Conservation (phyloP, 2,329 filamentous ascomycete species). For the Penicillium brevicompactum region DNA sequence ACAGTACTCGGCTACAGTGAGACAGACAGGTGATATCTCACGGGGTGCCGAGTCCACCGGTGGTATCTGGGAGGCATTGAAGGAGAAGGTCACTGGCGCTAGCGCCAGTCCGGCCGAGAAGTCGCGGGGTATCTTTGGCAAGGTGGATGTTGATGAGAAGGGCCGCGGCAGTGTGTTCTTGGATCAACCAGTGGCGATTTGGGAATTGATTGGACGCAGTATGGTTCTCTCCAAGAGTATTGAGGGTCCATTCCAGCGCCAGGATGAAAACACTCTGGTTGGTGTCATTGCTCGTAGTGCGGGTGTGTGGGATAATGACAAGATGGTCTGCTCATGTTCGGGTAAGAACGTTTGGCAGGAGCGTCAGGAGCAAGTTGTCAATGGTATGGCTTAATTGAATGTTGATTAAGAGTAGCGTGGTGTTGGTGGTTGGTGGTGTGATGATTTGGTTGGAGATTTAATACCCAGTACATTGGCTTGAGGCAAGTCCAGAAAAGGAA, state of each 20-base stretch:
- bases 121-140: slow-evolving; percentile 69
- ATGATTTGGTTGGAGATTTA: background rate
- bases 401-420: background rate
- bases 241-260: slow-evolving; percentile 62
- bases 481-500: background rate
- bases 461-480: background rate
- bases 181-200: slow-evolving; percentile 80
- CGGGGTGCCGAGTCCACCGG: slow-evolving; percentile 81
- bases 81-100: slow-evolving; percentile 43
- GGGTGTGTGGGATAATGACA: slow-evolving; percentile 98
- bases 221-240: slow-evolving; percentile 78
- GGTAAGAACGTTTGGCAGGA: slow-evolving; percentile 99
- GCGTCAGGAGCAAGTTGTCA: slow-evolving; percentile 81
- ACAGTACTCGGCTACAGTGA: slow-evolving; percentile 79
- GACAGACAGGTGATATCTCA: slow-evolving; percentile 84
- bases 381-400: slow-evolving; percentile 77
- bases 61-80: slow-evolving; percentile 70
- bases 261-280: slow-evolving; percentile 83
- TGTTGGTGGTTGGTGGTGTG: background rate
- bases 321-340: slow-evolving; percentile 96
- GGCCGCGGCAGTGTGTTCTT: slow-evolving; percentile 80
- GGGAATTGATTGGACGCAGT: slow-evolving; percentile 94
- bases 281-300: slow-evolving; percentile 94
- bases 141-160: slow-evolving; percentile 71
- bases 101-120: slow-evolving; percentile 31